Conservation (phyloP, 192 early-diverging fungal species). For the Mortierella claussenii region DNA sequence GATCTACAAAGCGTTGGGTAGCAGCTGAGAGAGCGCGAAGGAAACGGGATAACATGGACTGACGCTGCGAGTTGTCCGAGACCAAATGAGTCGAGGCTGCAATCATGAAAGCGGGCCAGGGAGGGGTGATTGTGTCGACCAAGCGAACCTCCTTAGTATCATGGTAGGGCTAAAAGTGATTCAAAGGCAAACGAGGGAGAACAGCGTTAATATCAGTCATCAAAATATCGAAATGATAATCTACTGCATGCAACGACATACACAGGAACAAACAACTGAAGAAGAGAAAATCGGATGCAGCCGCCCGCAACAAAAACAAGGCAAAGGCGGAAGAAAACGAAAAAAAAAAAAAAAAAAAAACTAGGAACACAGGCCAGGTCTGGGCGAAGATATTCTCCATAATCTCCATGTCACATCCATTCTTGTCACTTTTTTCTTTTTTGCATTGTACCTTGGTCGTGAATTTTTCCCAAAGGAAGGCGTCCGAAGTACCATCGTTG, state of each 20-base stretch:
- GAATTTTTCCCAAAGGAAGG: slow-evolving; percentile 91
- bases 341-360: background rate
- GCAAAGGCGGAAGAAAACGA: background rate
- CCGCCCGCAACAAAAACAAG: no score
- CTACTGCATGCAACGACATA: no score
- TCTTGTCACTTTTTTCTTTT: background rate
- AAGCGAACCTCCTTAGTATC: slow-evolving; percentile 72
- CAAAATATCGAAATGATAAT: no score
- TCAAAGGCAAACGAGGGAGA: background rate
- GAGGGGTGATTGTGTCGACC: slow-evolving; percentile 83
- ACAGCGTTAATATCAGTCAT: no score
- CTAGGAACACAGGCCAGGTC: background rate
- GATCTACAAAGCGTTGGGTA: slow-evolving; percentile 57
- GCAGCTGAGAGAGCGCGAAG: slow-evolving; percentile 47
- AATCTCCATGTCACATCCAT: no score
- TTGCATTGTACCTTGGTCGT: slow-evolving; percentile 76
- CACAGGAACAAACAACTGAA: no score
- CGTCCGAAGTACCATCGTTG: slow-evolving; percentile 69
- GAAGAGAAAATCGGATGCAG: no score
- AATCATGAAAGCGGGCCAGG: slow-evolving; percentile 91
- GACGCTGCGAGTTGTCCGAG: slow-evolving; percentile 6
- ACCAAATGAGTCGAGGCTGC: slow-evolving; percentile 66
- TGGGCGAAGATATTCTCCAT: no score
- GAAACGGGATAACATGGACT: slow-evolving; percentile 52
- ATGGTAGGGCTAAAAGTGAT: slow-evolving; percentile 66